phyloP scores from a whole-genome alignment of 768 basidiomycete species.

The Mrakia gelida region DNA sequence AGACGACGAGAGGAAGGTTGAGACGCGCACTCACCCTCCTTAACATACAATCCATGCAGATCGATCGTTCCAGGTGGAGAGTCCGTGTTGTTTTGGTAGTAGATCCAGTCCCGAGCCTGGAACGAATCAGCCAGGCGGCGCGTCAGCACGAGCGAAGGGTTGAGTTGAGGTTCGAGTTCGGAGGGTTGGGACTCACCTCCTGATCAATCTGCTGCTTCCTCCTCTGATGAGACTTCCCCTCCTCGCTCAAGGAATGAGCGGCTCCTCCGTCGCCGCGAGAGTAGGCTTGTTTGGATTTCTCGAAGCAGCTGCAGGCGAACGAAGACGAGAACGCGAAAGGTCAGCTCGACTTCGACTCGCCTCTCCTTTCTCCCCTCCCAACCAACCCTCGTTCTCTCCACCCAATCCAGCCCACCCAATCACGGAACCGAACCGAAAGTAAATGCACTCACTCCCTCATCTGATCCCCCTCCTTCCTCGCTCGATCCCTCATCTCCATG shows the following conservation, averaged over 20 bases:
- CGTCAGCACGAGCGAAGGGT: background rate
- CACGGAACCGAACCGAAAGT: no score
- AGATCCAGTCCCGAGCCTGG: constrained; percentile 67
- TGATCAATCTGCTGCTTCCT: constrained; percentile 73
- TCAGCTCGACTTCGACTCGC: no score
- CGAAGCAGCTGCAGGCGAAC: constrained; percentile 37
- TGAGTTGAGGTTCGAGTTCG: no score
- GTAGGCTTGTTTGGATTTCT: constrained; percentile 69
- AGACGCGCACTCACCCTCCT: constrained; percentile 56
- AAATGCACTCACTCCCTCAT: constrained; percentile 38
- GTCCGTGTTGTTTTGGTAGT: constrained; percentile 73
- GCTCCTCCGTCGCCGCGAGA: constrained; percentile 61
- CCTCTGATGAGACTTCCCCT: constrained; percentile 73
- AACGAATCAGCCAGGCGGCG: background rate
- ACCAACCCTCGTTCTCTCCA: no score
- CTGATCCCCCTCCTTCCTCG: constrained; percentile 68
- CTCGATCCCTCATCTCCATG: constrained; percentile 62
- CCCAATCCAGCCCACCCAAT: background rate
- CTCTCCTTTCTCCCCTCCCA: no score
- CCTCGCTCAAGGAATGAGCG: constrained; percentile 73
- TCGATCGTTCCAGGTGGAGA: constrained; percentile 72
- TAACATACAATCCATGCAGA: constrained; percentile 87
- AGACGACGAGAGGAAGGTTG: no score
- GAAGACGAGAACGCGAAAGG: constrained; percentile 50
- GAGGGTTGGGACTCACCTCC: background rate